Evolutionary conservation across 805 yeast species (phyloP), one percentile per base, ranked within the genome.

Genomic region (Monosporozyma aquatica): DNA sequence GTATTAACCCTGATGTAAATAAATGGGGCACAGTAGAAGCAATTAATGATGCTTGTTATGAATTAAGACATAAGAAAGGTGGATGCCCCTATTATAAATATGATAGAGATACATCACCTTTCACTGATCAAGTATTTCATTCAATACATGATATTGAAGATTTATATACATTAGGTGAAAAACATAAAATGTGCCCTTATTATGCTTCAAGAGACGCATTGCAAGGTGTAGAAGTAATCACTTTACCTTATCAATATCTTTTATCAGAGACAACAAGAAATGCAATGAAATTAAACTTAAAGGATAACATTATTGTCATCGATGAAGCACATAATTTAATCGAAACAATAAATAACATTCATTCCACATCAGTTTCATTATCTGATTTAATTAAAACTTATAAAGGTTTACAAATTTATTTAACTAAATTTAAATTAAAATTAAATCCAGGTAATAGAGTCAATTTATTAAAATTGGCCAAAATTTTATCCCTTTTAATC

Each of bases 291-390:
- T 55, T 89, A 5, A 70, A 78, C 32, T 53, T 89, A 8, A 70
- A 72, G 41, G 73, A 76, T 43, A 70, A 89, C 1, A 72, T 89
- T 2, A 76, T 90, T 0, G 74, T 90, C 5, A 79, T 89, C 22
- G 97, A 89, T 59, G 97, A 89, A 57, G 97, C 97, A 0, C 97
- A 89, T 56, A 89, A 89, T 56, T 64, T 89, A 34, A 56, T 87
- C 23, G 96, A 87, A 50, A 78, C 89, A 0, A 75, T 89, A 3
- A 74, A 80, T 1, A 64, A 82, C 2, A 65, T 90, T 47, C 73
- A 82, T 53, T 85, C 95, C 0, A 70, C 78, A 2, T 60, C 72
- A 3, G 65, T 89, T 0, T 65, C 82, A 0, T 51, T 67, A 1
- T 40, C 50, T 0, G 86, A 82, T 25, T 64, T 86, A 8, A 33